These are phyloP conservation scores for Aureobasidium sp. DNA, from an alignment of 2,329 filamentous ascomycete genomes.

Conservation along the genomic window DNA sequence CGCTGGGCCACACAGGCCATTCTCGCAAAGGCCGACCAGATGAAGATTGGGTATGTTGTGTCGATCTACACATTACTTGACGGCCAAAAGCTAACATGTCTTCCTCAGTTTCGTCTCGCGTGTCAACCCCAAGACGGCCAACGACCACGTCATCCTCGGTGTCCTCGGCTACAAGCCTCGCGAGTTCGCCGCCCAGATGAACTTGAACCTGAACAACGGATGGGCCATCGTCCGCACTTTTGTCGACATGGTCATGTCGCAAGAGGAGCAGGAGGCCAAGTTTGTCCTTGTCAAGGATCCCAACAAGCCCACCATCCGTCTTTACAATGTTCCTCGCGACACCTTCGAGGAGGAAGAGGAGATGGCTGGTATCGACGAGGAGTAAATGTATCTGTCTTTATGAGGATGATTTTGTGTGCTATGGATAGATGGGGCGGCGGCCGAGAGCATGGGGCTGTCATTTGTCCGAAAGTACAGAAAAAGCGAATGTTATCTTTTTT, in stretches of 20 bases:
- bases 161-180: constrained; percentile 97
- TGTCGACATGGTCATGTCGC: constrained; percentile 81
- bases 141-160: constrained; percentile 90
- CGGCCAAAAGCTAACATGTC: constrained; percentile 19
- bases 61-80: background rate
- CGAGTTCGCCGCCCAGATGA: constrained; percentile 97
- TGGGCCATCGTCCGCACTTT: constrained; percentile 99
- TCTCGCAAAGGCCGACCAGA: constrained; percentile 90
- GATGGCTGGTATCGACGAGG: constrained; percentile 53
- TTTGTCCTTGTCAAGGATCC: constrained; percentile 80
- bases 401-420: background rate
- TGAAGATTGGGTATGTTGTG: constrained; percentile 82
- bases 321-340: constrained; percentile 82
- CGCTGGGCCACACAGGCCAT: constrained; percentile 97
- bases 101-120: constrained; percentile 78
- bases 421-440: background rate
- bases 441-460: background rate
- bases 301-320: constrained; percentile 88
- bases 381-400: constrained; percentile 21
- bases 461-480: constrained; percentile 12
- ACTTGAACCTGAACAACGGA: constrained; percentile 89
- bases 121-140: constrained; percentile 81
- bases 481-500: constrained; percentile 14
- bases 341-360: constrained; percentile 91
- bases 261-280: constrained; percentile 55